Conservation (phyloP, 1,284 basidiomycete genomes). For the Inonotus obliquus region DNA sequence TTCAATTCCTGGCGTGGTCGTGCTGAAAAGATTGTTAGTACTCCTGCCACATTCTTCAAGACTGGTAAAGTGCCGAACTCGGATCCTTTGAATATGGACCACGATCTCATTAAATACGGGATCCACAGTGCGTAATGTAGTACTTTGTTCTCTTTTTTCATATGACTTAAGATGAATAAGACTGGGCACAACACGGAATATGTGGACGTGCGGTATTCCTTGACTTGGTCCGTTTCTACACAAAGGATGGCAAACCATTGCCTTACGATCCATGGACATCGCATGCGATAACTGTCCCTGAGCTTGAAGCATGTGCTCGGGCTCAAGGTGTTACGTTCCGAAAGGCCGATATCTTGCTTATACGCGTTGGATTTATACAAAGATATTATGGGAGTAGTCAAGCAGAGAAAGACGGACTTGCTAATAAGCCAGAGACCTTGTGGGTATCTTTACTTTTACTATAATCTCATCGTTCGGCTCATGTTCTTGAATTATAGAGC, state of each 20-base stretch:
- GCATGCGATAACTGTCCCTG: conserved; percentile 49
- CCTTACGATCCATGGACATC: conserved; percentile 66
- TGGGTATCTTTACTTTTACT: conserved; percentile 28
- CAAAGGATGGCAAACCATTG: conserved; percentile 36
- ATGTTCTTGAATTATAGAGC: no score
- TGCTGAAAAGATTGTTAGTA: conserved; percentile 31
- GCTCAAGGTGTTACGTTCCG: conserved; percentile 55
- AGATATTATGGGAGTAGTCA: conserved; percentile 46
- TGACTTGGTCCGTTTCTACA: conserved; percentile 55
- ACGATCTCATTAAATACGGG: conserved; percentile 46
- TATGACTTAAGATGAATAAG: conserved; percentile 30
- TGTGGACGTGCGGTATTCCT: conserved; percentile 67
- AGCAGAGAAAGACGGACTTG: conserved; percentile 44
- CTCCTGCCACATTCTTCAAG: conserved; percentile 40
- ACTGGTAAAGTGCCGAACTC: conserved; percentile 43
- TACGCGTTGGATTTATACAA: conserved; percentile 64
- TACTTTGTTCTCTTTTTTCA: neutral
- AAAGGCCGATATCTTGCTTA: conserved; percentile 54
- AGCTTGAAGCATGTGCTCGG: conserved; percentile 59
- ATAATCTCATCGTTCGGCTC: neutral
- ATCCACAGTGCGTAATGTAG: conserved; percentile 49
- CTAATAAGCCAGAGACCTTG: conserved; percentile 45
- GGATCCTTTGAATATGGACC: conserved; percentile 49
- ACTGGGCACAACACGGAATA: conserved; percentile 72
- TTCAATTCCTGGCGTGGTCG: neutral